Base-by-base conservation (phyloP, 2,329 filamentous ascomycete genomes). In the Beauveria rudraprayagi region DNA sequence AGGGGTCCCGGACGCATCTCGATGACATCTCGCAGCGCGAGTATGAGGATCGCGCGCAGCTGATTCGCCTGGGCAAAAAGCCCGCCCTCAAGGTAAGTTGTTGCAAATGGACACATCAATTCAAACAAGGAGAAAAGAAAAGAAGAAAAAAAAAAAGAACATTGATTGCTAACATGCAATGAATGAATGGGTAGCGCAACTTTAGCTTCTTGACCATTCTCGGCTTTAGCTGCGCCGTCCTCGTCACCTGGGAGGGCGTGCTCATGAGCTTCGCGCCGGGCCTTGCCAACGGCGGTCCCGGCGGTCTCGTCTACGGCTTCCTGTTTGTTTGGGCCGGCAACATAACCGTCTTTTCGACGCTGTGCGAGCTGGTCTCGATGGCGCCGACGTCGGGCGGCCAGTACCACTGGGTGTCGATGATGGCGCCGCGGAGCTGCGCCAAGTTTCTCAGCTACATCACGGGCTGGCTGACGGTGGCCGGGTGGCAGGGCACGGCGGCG, bases 351-450 rank as follows among this genome's bases (percentile, higher is more conserved):
- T 78, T 78, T 28, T 70, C 73, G 3, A 73, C 68, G 24, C 66
- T 71, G 63, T 69, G 67, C 14, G 77, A 79, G 67, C 72, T 78
- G 63, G 74, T 75, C 1, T 78, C 75, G 0, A 78, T 79, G 72
- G 75, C 80, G 63, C 65, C 82, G 66, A 67, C 83, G 66, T 61
- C 80, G 0, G 83, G 82, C 51, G 83, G 83, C 9, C 82, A 86
- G 70, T 86, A 85, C 64, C 81, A 84, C 67, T 85, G 82, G 81
- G 80, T 84, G 0, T 81, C 78, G 1, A 78, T 82, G 65, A 77
- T 84, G 60, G 78, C 70, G 2, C 78, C 81, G 0, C 70, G 70
- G 1, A 71, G 71, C 19, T 75, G 74, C 34, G 78, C 83, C 64
- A 81, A 79, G 61, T 78, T 81, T 55, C 71, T 85, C 6, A 83